A percentile compares a stretch with the other conserved stretches of the same genome.
phyloP scores from a whole-genome alignment of 73 alveolate genomes.

The Stentor coeruleus region DNA sequence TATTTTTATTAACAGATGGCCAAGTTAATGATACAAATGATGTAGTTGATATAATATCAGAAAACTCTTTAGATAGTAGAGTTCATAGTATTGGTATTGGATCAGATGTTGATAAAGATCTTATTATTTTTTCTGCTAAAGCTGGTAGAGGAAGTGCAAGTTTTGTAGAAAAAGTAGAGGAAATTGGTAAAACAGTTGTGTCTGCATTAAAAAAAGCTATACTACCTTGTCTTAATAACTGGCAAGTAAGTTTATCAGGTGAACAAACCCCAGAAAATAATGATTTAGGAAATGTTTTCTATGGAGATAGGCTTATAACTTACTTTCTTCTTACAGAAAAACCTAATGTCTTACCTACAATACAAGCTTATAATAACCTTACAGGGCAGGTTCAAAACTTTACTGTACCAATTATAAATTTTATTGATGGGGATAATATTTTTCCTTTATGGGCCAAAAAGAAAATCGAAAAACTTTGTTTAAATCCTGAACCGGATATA shows the following conservation, averaged over 20 bases:
- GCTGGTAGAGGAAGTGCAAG: not conserved
- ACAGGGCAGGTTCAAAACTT: not conserved
- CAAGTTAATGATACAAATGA: conserved; percentile 63
- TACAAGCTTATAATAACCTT: not conserved
- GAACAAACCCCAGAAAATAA: not conserved
- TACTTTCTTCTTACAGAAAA: not conserved
- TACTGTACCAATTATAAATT: not conserved
- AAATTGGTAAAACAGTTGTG: not conserved
- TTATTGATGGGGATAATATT: not conserved
- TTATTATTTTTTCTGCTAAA: not conserved
- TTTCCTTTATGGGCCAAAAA: not conserved
- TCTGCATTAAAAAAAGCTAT: not conserved
- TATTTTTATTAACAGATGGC: conserved; percentile 94
- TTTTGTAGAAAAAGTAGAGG: not conserved
- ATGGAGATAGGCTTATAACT: conserved; percentile 6
- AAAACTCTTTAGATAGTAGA: conserved; percentile 34
- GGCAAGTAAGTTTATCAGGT: not conserved
- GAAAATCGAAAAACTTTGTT: not conserved
- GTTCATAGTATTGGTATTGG: conserved; percentile 63
- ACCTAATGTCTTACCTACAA: not conserved
- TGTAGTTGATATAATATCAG: conserved; percentile 48
- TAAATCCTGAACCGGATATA: not conserved
- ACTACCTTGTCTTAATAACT: conserved; percentile 20
- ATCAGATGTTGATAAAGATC: conserved; percentile 13
- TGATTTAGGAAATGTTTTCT: not conserved